These are phyloP conservation scores for Candolleomyces efflorescens DNA, from an alignment of 768 basidiomycete species.

Conservation along the genomic window DNA sequence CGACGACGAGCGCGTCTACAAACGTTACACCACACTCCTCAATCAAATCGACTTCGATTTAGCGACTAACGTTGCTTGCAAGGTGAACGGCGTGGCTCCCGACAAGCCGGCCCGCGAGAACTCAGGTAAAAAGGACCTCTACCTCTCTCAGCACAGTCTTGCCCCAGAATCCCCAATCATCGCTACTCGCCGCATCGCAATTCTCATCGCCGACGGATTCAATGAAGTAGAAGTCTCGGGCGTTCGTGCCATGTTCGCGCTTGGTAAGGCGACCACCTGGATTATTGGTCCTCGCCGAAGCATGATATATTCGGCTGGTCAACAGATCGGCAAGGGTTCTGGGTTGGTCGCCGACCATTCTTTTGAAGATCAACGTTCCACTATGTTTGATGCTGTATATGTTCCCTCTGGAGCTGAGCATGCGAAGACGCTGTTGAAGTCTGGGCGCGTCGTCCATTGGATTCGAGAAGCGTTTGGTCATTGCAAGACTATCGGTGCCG, in stretches of 20 bases:
- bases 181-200: slow-evolving; percentile 66
- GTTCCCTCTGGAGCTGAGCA: slow-evolving; percentile 69
- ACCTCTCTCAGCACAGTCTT: slow-evolving; percentile 59
- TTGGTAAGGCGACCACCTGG: slow-evolving; percentile 53
- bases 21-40: slow-evolving; percentile 60
- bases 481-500: slow-evolving; percentile 76
- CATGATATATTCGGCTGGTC: slow-evolving; percentile 34
- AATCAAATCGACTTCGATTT: slow-evolving; percentile 73
- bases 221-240: slow-evolving; percentile 53
- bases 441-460: slow-evolving; percentile 77
- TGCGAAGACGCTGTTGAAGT: slow-evolving; percentile 49
- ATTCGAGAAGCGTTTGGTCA: slow-evolving; percentile 84
- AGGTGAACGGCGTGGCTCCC: slow-evolving; percentile 59
- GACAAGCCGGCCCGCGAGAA: slow-evolving; percentile 46
- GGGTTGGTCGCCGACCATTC: slow-evolving; percentile 60
- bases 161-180: slow-evolving; percentile 54
- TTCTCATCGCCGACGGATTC: slow-evolving; percentile 76
- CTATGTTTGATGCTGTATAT: slow-evolving; percentile 78
- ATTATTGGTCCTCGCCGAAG: slow-evolving; percentile 68
- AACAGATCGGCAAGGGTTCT: slow-evolving; percentile 18
- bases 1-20: slow-evolving; percentile 69
- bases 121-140: slow-evolving; percentile 50
- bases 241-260: slow-evolving; percentile 49
- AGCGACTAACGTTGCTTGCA: slow-evolving; percentile 61
- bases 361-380: slow-evolving; percentile 76